These are phyloP conservation scores for Suhomyces sp. DNA, from an alignment of 805 yeast genomes.

Conservation along the genomic window DNA sequence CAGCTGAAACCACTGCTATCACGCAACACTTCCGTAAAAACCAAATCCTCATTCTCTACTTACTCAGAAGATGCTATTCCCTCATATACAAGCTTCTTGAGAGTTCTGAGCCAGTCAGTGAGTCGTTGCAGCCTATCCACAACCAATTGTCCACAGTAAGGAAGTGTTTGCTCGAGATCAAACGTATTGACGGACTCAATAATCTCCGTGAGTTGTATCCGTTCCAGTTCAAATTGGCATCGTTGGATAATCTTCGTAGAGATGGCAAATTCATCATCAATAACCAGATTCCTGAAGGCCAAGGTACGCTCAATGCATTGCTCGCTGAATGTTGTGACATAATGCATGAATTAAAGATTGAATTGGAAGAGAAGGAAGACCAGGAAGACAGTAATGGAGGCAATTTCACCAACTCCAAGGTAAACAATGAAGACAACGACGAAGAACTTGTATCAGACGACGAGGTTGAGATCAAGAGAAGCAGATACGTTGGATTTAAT, in stretches of 20 bases:
- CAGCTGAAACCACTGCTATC: background rate
- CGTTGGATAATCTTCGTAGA: slow-evolving; percentile 77
- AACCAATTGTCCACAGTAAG: slow-evolving; percentile 91
- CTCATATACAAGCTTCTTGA: slow-evolving; percentile 84
- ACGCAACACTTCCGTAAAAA: slow-evolving; percentile 20
- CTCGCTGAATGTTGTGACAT: slow-evolving; percentile 94
- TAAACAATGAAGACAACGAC: slow-evolving; percentile 3
- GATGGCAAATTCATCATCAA: slow-evolving; percentile 93
- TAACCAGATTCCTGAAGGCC: slow-evolving; percentile 94
- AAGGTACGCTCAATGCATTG: slow-evolving; percentile 88
- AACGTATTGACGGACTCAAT: slow-evolving; percentile 88
- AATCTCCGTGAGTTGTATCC: slow-evolving; percentile 90
- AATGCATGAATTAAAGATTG: slow-evolving; percentile 84
- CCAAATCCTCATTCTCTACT: slow-evolving; percentile 58
- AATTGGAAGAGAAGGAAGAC: slow-evolving; percentile 63
- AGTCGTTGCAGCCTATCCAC: slow-evolving; percentile 88
- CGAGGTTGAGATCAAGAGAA: slow-evolving; percentile 44
- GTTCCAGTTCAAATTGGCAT: slow-evolving; percentile 89
- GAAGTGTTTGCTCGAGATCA: slow-evolving; percentile 83
- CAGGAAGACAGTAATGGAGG: slow-evolving; percentile 20
- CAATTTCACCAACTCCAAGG: slow-evolving; percentile 13
- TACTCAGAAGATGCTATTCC: slow-evolving; percentile 88
- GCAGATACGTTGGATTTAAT: slow-evolving; percentile 41
- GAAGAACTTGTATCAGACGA: slow-evolving; percentile 36
- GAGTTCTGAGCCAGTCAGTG: slow-evolving; percentile 92